These are phyloP conservation scores for Malassezia globosa DNA, from an alignment of 1,284 basidiomycete genomes.

Conservation along the genomic window DNA sequence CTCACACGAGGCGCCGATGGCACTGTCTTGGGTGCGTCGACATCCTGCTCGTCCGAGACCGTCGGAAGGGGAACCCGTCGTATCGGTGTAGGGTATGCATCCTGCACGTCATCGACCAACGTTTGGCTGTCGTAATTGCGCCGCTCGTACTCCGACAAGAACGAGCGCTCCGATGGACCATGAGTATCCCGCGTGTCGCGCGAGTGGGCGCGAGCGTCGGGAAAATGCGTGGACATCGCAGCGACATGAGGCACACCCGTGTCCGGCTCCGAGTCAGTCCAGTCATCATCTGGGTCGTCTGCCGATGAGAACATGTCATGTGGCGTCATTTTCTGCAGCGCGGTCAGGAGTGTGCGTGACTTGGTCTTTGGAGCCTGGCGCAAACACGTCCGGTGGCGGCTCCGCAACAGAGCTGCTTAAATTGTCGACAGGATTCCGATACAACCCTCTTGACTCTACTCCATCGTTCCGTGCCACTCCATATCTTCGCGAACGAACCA, in stretches of 20 bases:
- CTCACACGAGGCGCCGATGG: conserved; percentile 1
- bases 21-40: conserved; percentile 1
- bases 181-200: too few relatives aligned
- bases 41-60: conserved; percentile 6
- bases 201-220: too few relatives aligned
- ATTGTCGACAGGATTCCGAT: not conserved
- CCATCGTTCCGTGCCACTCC: not conserved
- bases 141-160: conserved; percentile 4
- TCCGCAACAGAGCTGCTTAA: conserved; percentile 8
- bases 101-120: conserved; percentile 2
- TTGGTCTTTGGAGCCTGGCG: not conserved
- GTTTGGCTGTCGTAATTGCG: not conserved
- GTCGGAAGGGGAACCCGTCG: conserved; percentile 3
- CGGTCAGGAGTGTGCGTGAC: not conserved
- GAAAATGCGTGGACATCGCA: too few relatives aligned
- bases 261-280: conserved; percentile 7
- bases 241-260: not conserved
- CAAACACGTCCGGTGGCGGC: conserved; percentile 13
- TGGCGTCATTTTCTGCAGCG: not conserved
- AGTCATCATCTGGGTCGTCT: not conserved
- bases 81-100: not conserved
- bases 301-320: not conserved
- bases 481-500: conserved; percentile 9
- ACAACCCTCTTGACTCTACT: too few relatives aligned
- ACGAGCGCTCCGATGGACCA: conserved; percentile 11